Conservation (phyloP, 148 eudicot genomes). For the Rhododendron vialii region DNA sequence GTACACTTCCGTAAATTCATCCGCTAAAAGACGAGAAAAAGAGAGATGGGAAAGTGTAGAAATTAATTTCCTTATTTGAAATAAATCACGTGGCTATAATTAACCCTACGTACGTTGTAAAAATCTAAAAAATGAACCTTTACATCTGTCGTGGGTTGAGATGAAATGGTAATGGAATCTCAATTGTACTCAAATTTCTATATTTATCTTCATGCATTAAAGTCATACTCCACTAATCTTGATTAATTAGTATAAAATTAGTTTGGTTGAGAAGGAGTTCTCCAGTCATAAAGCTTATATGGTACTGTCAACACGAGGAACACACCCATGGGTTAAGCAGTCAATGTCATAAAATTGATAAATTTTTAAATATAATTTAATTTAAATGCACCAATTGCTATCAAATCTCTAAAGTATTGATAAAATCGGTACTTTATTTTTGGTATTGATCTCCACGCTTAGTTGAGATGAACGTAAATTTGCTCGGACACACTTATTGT, state of each 20-base stretch:
- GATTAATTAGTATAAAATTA: too few species aligned
- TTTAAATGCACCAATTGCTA: not conserved
- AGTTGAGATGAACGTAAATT: too few species aligned
- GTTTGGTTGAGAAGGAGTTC: not conserved
- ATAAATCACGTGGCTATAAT: not conserved
- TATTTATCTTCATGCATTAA: not conserved
- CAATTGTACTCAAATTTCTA: not conserved
- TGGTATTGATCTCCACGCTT: too few species aligned
- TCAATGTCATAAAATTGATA: not conserved
- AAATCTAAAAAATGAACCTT: too few species aligned
- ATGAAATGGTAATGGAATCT: not conserved
- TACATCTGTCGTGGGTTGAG: not conserved
- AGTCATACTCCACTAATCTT: not conserved
- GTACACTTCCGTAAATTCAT: fast-evolving
- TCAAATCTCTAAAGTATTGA: too few species aligned
- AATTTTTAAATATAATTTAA: too few species aligned
- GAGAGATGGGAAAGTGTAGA: too few species aligned
- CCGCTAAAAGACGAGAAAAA: too few species aligned
- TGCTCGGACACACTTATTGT: too few species aligned
- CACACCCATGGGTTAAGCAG: not conserved
- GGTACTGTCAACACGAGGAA: not conserved
- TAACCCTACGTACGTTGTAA: not conserved
- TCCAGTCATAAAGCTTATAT: not conserved
- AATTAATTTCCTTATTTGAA: too few species aligned
- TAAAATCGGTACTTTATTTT: too few species aligned